Evolutionary conservation across 1,139 yeast species (phyloP).

Genomic region (Taphrina confusa): DNA sequence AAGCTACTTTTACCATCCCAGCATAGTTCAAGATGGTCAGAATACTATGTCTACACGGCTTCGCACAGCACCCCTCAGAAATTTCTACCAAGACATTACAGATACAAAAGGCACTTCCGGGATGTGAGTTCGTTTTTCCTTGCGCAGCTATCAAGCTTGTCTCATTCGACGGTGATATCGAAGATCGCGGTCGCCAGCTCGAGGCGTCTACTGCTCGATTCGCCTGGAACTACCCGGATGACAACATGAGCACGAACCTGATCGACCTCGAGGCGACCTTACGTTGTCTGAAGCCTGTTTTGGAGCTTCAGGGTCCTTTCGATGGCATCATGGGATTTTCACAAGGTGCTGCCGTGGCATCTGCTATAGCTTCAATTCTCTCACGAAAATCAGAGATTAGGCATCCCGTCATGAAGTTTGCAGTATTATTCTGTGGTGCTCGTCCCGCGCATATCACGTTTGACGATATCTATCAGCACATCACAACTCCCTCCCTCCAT

Average conservation of each 20-base stretch:
- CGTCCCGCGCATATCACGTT: slow-evolving; percentile 58
- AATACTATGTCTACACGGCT: slow-evolving; percentile 59
- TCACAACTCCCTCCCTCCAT: slow-evolving; percentile 65
- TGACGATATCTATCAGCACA: slow-evolving; percentile 51
- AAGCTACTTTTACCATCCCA: too few species aligned
- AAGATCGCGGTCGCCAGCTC: slow-evolving; percentile 12
- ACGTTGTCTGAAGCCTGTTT: slow-evolving; percentile 46
- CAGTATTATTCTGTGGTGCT: slow-evolving; percentile 79
- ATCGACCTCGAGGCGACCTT: slow-evolving; percentile 18
- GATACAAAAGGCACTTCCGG: slow-evolving; percentile 13
- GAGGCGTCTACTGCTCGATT: slow-evolving; percentile 4
- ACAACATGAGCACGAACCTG: slow-evolving; percentile 17
- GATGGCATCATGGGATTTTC: slow-evolving; percentile 87
- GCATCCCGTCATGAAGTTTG: slow-evolving; percentile 63
- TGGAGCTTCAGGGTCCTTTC: slow-evolving; percentile 76
- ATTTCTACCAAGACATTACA: slow-evolving; percentile 12
- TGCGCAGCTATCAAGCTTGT: slow-evolving; percentile 14
- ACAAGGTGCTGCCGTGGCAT: slow-evolving; percentile 89
- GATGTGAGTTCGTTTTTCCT: slow-evolving; percentile 13
- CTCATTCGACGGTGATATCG: slow-evolving; percentile 20
- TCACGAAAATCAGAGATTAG: slow-evolving; percentile 42
- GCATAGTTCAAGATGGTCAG: slow-evolving; percentile 43
- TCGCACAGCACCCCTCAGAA: slow-evolving; percentile 45
- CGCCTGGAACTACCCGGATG: slow-evolving; percentile 19
- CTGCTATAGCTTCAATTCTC: slow-evolving; percentile 37